Evolutionary conservation across 2,329 filamentous ascomycete species (phyloP), one percentile per base, ranked within the genome.

Genomic region (Fusarium clavum): DNA sequence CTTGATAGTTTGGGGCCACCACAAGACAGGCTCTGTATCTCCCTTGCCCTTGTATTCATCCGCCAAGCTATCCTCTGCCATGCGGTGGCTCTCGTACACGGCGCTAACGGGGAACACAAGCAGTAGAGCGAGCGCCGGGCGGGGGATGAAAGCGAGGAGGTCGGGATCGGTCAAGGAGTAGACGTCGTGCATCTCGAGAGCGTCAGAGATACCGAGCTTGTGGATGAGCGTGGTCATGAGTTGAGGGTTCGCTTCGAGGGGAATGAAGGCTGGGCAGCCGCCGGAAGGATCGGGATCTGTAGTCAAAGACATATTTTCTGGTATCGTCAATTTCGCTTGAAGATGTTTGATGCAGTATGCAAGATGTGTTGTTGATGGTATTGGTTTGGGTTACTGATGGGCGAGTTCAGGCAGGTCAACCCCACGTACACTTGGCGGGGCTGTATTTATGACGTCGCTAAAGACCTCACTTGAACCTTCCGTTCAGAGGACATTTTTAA

Each of bases 1-100:
- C 65, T 92, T 88, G 75, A 98, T 98, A 0, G 94, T 98, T 83
- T 98, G 95, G 73, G 89, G 92, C 86, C 94, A 98, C 96, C 95
- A 99, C 10, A 97, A 77, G 0, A 98, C 93, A 8, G 93, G 91
- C 77, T 98, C 93, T 0, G 76, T 77, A 1, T 86, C 81, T 2
- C 94, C 94, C 20, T 84, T 85, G 45, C 91, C 92, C 1, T 79
- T 78, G 82, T 97, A 97, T 41, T 90, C 87, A 4, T 82, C 71
- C 44, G 83, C 83, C 24, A 85, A 78, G 53, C 83, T 83, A 81
- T 98, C 94, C 83, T 97, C 94, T 45, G 88, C 84, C 61, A 87
- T 79, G 32, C 94, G 91, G 77, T 91, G 89, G 64, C 86, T 87
- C 82, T 97, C 92, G 85, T 97, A 98, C 44, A 88, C 86, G 51